A percentile compares a stretch with the other conserved stretches of the same genome.
phyloP scores from a whole-genome alignment of 495 filamentous ascomycete species.

The Astrocystis sublimbata region DNA sequence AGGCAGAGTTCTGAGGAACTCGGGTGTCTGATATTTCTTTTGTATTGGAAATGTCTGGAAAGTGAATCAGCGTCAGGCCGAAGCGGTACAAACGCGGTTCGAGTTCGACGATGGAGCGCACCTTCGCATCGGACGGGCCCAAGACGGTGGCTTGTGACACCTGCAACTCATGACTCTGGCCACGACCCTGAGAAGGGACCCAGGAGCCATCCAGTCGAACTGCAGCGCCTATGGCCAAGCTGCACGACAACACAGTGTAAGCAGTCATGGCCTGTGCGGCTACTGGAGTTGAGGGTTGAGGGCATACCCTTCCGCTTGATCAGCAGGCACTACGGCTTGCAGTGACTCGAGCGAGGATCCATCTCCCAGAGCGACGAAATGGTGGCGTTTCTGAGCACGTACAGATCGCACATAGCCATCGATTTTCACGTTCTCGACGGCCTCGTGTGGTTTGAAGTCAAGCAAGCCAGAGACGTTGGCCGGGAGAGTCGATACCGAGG shows the following conservation, averaged over 20 bases:
- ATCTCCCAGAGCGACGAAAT: constrained; percentile 85
- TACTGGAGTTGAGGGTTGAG: constrained; percentile 30
- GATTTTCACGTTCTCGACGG: constrained; percentile 49
- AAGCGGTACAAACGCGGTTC: background rate
- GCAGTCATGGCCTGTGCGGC: constrained; percentile 18
- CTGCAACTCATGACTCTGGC: constrained; percentile 80
- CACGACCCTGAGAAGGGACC: constrained; percentile 69
- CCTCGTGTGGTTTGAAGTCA: constrained; percentile 30
- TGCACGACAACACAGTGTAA: constrained; percentile 40
- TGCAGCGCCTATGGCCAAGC: constrained; percentile 76
- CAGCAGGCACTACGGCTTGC: constrained; percentile 78
- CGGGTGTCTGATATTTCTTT: constrained; percentile 88
- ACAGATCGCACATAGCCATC: constrained; percentile 83
- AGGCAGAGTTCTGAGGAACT: constrained; percentile 85
- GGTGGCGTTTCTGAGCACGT: constrained; percentile 77
- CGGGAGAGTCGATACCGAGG: constrained; percentile 25
- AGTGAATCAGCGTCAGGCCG: constrained; percentile 20
- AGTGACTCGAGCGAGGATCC: constrained; percentile 77
- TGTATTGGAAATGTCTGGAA: constrained; percentile 82
- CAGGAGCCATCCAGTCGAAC: constrained; percentile 78
- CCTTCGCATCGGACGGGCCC: constrained; percentile 75
- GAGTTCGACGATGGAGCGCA: constrained; percentile 42
- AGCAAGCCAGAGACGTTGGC: constrained; percentile 25
- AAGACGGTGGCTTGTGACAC: constrained; percentile 66
- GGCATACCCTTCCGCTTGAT: constrained; percentile 74